Conservation (phyloP, 768 basidiomycete genomes). For the Strobilomyces dryophilus region DNA sequence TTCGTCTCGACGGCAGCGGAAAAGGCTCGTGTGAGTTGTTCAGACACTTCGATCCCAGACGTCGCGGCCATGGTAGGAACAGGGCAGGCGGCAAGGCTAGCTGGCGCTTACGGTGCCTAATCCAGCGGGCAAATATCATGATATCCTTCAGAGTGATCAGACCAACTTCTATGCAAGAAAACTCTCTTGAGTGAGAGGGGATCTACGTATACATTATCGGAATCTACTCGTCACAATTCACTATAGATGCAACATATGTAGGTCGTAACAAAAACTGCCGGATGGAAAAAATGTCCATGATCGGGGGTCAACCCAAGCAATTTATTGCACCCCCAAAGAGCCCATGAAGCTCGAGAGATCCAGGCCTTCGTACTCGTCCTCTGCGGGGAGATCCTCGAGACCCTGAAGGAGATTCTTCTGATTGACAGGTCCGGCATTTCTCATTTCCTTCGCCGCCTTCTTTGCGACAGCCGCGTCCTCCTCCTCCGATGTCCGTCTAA, state of each 20-base stretch:
- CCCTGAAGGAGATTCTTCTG: conserved; percentile 87
- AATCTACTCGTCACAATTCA: conserved; percentile 30
- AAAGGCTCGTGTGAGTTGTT: conserved; percentile 54
- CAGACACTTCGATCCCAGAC: conserved; percentile 65
- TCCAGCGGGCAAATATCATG: no score
- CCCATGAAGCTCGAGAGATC: conserved; percentile 88
- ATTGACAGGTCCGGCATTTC: conserved; percentile 52
- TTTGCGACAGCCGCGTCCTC: conserved; percentile 61
- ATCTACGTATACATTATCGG: conserved; percentile 34
- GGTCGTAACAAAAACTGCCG: conserved; percentile 13
- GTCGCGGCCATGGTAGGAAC: conserved; percentile 58
- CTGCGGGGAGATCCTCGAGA: conserved; percentile 85
- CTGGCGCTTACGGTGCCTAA: no score
- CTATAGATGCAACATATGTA: conserved; percentile 34
- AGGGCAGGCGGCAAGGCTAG: not conserved
- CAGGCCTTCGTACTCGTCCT: conserved; percentile 88
- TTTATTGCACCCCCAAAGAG: conserved; percentile 55
- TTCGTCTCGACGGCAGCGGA: conserved; percentile 50
- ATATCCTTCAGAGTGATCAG: no score
- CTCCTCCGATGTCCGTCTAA: conserved; percentile 71
- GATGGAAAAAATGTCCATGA: conserved; percentile 17
- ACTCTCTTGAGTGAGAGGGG: conserved; percentile 9
- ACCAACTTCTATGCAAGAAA: conserved; percentile 7
- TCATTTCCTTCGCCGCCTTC: conserved; percentile 48
- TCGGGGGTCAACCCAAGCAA: conserved; percentile 2